Base-by-base conservation (phyloP, 225 moss, liverwort and hornwort genomes). In the Physcomitrium patens region DNA sequence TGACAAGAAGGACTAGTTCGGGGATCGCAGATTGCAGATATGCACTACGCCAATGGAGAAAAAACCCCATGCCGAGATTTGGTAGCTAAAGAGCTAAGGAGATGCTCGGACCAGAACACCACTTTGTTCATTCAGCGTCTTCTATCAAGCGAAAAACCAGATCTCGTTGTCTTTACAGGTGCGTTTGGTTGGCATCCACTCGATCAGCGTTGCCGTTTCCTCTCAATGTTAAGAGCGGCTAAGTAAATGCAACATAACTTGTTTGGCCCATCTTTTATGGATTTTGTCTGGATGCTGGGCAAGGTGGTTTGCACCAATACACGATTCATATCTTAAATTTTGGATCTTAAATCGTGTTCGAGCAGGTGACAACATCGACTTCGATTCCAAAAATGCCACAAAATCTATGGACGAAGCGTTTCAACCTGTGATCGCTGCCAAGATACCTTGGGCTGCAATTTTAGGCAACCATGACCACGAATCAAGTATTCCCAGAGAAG, bases 141-240 rank as follows among this genome's bases (percentile, higher is more conserved):
- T 27, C 79, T 97, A 59, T 71, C 71, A 63, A 63, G 73, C 62
- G 92, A 94, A 78, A 76, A 85, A 63, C 94, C 96, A 20, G 94
- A 97, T 70, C 84, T 97, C 50, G 94, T 97, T 12, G 96, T 97
- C 56, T 97, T 91, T 79, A 89, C 96, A 82, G 96, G 96, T 96
- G 59, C 42, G 59, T 79, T 66, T 44, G 3, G 3, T 11, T 17
- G 65, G 0, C 28, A 27, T 70, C 19, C 27, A 19, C 1, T 19
- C 4, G 24, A 55, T 27, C 22, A 37, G 16, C 17, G 42, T 65
- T 37, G 0, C n/a, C 60, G 28, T 61, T 23, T 63, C 24, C 31
- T 62, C 61, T 61, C 56, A 19, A 19, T 57, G 3, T 23, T 23
- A 9, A 57, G 56, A 57, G 56, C 6, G n/a, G 19, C 17, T 63